Base-by-base conservation (phyloP, 768 basidiomycete species). In the Psilocybe subaeruginosa region DNA sequence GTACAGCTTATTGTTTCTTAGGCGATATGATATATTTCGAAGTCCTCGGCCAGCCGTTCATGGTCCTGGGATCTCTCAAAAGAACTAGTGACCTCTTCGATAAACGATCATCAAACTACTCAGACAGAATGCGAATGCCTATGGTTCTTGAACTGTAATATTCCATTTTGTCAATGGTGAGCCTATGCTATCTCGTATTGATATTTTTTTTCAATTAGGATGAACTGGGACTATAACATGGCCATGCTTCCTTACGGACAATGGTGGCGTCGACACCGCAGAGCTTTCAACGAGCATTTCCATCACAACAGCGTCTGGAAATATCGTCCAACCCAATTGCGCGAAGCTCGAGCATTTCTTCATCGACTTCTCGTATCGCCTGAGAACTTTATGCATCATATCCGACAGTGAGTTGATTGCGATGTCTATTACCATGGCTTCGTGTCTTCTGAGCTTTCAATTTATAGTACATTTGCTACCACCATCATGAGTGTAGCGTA, bases 281-380 rank as follows among this genome's bases (percentile, higher is more conserved):
- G 76, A 47, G 73, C 79, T 72, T 82, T 86, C 62, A 79, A 84
- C 57, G 74, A 80, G 17, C 78, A 81, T 58, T 84, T 85, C 61
- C 77, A 78, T 30, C 75, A 79, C 0, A 74, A 76, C 1, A 71
- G 70, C 4, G 74, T 77, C 2, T 70, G 73, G 1, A 74, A 72
- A 1, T 82, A 82, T 64, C 79, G 80, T 70, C 79, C 79, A 5
- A 69, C 76, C 23, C 83, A 85, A 64, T 69, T 73, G 2, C 79
- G 74, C 55, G 80, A 80, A 58, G 76, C 77, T 8, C 75, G 80
- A 37, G 68, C 72, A 3, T 76, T 86, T 35, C 72, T 85, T 77
- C 81, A 68, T 6, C 50, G 29, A 37, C 45, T 68, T 8, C 59
- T 64, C 17, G 45, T 31, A 19, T 60, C 58, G 4, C 66, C 66